Base-by-base conservation (phyloP, 129 eudicot species). In the Chrysanthemum seticuspe region DNA sequence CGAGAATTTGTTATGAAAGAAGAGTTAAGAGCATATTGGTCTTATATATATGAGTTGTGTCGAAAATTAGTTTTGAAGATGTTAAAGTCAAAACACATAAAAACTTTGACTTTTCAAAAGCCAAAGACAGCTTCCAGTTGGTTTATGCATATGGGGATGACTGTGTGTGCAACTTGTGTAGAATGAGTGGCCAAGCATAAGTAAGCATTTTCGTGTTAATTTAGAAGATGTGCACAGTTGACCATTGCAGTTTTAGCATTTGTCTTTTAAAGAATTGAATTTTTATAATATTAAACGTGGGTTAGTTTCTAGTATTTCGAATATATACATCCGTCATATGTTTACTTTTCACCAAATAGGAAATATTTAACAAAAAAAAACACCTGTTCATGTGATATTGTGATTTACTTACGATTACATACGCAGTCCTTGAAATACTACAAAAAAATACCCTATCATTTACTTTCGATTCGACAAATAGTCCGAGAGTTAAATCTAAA, bases 1-100 rank as follows among this genome's bases (percentile, higher is more conserved):
- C 15, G 4, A 44, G 49, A 52, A 49, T 15, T 56, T 53, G 75
- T 16, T 58, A 21, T 65, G 74, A 65, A 64, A 51, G 67, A 61
- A 23, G 36, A 55, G 15, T 18, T 27, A 7, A 36, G 55, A 72
- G 18, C 8, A 71, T 60, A 11, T 76, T 60, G 62, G 67, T 25
- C 47, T 65, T 82, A 56, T 73, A 73, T 48, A 18, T 51, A 11
- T 19, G 7, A 1, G 5, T 10, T 48, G 25, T 40, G 47, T 48
- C 34, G 13, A 25, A 13, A 45, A 23, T 36, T 56, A 13, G 47
- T 44, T 34, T 34, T 16, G 15, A 53, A 51, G 21, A 50, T 1
- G 44, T n/a, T 54, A 82, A 79, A 83, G 84, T 83, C 84, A 78
- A 79, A 31, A 76, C 79, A 72, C 66, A 78, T 71, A 66, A 59